A percentile compares a stretch with the other conserved stretches of the same genome.
phyloP scores from a whole-genome alignment of 2,329 filamentous ascomycete species.

The Xylaria sp. region DNA sequence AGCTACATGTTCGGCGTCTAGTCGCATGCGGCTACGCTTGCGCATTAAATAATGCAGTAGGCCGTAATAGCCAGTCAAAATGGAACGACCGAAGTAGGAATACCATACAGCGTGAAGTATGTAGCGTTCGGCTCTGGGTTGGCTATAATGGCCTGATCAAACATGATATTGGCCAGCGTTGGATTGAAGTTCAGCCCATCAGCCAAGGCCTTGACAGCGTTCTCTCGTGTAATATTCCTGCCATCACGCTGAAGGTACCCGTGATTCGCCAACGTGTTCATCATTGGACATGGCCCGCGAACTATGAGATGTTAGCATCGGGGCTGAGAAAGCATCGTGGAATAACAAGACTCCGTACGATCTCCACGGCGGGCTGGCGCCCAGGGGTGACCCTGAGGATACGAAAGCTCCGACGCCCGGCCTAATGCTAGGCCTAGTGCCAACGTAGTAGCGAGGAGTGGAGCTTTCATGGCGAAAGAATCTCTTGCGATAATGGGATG shows the following conservation, averaged over 20 bases:
- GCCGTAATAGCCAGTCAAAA: neutral
- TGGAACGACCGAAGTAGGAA: neutral
- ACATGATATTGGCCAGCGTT: slow-evolving; percentile 48
- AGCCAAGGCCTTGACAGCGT: slow-evolving; percentile 46
- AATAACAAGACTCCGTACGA: neutral
- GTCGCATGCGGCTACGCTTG: neutral
- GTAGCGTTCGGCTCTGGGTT: slow-evolving; percentile 52
- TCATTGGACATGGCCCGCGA: slow-evolving; percentile 54
- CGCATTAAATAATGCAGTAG: neutral
- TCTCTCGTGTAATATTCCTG: slow-evolving; percentile 47
- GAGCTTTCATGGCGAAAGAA: neutral
- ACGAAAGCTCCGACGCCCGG: neutral
- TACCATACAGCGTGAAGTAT: slow-evolving; percentile 46
- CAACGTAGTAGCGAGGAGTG: neutral
- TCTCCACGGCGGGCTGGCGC: neutral
- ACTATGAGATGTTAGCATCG: slow-evolving; percentile 33
- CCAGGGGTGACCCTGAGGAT: slow-evolving; percentile 5
- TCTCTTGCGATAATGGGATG: neutral
- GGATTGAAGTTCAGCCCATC: slow-evolving; percentile 51
- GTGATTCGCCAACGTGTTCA: slow-evolving; percentile 58
- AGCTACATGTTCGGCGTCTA: neutral
- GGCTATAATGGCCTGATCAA: slow-evolving; percentile 48
- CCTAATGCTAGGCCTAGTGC: neutral
- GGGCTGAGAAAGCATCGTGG: neutral
- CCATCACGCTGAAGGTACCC: slow-evolving; percentile 54